These are phyloP conservation scores for Polygonum maritimum DNA, from an alignment of 148 eudicot genomes.

Conservation along the genomic window DNA sequence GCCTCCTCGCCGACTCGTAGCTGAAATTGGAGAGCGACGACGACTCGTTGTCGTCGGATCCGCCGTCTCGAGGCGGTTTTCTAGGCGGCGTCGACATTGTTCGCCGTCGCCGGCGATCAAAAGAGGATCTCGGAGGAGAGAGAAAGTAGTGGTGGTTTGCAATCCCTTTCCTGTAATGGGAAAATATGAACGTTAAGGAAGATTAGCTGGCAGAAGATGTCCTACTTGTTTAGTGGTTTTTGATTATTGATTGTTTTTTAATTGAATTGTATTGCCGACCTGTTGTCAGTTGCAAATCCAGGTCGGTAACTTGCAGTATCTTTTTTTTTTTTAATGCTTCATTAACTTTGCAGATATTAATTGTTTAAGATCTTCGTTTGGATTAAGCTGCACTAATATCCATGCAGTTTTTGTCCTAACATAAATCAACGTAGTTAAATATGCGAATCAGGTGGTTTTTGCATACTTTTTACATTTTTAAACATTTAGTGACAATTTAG, in stretches of 20 bases:
- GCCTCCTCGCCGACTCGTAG: constrained; percentile 20
- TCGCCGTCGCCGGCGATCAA: constrained; percentile 4
- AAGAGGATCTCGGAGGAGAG: background rate
- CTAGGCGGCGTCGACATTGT: constrained; percentile 1
- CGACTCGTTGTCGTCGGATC: constrained; percentile 6
- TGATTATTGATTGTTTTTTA: too few relatives aligned
- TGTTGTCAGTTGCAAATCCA: background rate
- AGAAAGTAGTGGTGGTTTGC: background rate
- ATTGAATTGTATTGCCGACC: background rate
- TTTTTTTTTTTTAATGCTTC: too few relatives aligned
- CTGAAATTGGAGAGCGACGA: constrained; percentile 13
- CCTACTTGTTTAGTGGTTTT: background rate
- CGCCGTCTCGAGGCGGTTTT: background rate
- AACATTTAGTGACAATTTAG: too few relatives aligned
- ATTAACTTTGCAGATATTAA: too few relatives aligned
- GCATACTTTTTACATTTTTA: too few relatives aligned
- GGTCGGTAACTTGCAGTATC: too few relatives aligned
- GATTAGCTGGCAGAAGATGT: constrained; percentile 1
- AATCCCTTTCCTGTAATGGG: background rate
- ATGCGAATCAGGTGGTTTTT: too few relatives aligned
- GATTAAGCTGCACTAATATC: too few relatives aligned
- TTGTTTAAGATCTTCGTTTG: too few relatives aligned
- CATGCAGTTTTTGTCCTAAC: too few relatives aligned
- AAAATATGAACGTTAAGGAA: background rate
- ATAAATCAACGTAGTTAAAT: too few relatives aligned